phyloP scores from a whole-genome alignment of 257 asterid species.

The Eucommia ulmoides region DNA sequence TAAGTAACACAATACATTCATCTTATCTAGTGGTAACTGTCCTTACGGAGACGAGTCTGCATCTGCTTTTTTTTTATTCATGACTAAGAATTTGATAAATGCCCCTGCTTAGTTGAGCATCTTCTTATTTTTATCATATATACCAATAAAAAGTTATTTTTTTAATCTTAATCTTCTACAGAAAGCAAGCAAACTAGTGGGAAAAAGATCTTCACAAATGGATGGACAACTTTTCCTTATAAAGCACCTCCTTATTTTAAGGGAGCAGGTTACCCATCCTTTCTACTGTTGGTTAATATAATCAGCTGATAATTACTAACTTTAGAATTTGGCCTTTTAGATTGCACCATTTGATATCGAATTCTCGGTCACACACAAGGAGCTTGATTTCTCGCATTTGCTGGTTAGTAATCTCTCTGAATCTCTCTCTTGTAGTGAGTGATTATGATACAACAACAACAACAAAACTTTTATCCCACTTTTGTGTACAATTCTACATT shows the following conservation, averaged over 20 bases:
- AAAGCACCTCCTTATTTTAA: constrained; percentile 87
- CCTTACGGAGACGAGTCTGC: neutral
- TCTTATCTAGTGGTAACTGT: neutral
- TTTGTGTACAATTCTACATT: too few species aligned
- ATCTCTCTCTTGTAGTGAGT: too few species aligned
- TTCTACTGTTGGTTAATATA: constrained; percentile 8
- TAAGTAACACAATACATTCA: constrained; percentile 12
- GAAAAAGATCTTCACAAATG: constrained; percentile 66
- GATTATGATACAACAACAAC: too few species aligned
- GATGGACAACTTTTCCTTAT: constrained; percentile 91
- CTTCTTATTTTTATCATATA: constrained; percentile 13
- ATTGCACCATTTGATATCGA: constrained; percentile 97
- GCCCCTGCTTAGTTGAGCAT: neutral
- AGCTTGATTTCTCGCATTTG: constrained; percentile 98
- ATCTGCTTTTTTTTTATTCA: neutral
- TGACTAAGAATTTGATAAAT: neutral
- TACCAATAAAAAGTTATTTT: constrained; percentile 10
- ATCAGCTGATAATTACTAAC: neutral
- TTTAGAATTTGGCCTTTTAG: constrained; percentile 32
- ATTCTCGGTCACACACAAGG: constrained; percentile 95
- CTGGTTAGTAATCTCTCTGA: constrained; percentile 61
- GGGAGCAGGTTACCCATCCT: constrained; percentile 68
- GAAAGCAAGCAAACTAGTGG: constrained; percentile 89
- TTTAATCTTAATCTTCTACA: constrained; percentile 23
- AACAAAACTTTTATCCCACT: too few species aligned